Evolutionary conservation across 768 basidiomycete species (phyloP).

Genomic region (Leccinum disarticulatum): DNA sequence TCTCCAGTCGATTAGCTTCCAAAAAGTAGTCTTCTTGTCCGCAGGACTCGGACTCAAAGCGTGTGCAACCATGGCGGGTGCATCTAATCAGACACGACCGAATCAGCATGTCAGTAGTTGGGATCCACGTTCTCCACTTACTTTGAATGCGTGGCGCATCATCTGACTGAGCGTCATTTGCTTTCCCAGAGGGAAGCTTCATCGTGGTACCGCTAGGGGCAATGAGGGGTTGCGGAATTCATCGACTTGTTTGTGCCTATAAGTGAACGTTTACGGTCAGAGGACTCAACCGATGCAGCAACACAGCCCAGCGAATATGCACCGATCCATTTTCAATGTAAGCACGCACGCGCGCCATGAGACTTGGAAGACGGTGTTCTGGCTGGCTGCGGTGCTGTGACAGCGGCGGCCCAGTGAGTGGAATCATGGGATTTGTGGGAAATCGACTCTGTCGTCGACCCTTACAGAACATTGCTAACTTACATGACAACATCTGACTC

Average conservation of each 20-base stretch:
- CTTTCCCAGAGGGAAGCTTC: conserved; percentile 12
- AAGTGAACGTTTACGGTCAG: background rate
- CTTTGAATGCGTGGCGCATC: conserved; percentile 3
- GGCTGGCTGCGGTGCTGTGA: background rate
- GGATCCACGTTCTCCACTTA: background rate
- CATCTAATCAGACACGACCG: background rate
- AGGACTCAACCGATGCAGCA: background rate
- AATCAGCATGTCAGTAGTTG: background rate
- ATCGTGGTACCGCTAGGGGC: background rate
- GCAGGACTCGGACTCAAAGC: background rate
- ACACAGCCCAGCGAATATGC: background rate
- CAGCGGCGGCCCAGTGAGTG: background rate
- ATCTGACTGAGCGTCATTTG: background rate
- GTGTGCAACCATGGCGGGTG: background rate
- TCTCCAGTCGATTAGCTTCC: conserved; percentile 29
- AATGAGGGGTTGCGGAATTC: background rate
- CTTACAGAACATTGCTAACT: background rate
- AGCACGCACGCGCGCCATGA: background rate
- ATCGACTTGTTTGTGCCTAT: background rate
- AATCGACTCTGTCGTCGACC: background rate
- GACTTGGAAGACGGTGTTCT: background rate
- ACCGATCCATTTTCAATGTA: background rate
- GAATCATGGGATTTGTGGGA: background rate
- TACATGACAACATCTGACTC: no score
- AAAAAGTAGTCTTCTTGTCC: conserved; percentile 20